Evolutionary conservation across 306 rosid species (phyloP), one percentile per base, ranked within the genome.

Genomic region (Pyrus pyrifolia): DNA sequence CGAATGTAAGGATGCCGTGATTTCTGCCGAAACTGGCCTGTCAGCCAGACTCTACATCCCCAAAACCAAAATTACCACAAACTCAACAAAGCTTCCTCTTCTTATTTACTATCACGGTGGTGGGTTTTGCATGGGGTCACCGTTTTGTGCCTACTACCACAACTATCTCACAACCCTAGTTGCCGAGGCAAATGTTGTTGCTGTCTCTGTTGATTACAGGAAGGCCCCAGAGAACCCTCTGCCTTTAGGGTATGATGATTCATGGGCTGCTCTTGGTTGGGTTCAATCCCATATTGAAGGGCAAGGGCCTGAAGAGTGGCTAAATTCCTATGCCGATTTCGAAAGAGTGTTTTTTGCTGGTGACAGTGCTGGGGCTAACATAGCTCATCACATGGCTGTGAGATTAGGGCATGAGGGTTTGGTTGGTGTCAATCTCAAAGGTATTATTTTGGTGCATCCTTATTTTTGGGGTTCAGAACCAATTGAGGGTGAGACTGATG

Each of bases 81-180:
- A 55, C 19, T 81, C 57, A n/a, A 31, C 58, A 11, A 89, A 89
- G 79, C 87, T 93, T 57, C 98, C 98, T 51, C 76, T 93, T 6
- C 53, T 93, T 0, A 70, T 91, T 11, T 91, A 91, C 74, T 52
- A 88, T 27, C 98, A 93, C 33, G 98, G 98, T 9, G 94, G 98
- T 14, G 93, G 79, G 4, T 91, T 93, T 83, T 67, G 83, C 75
- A 71, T 93, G 57, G 91, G 88, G 67, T 68, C 93, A 3, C 88
- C 97, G 0, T 87, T 74, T 33, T 91, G 91, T 1, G 81, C 96
- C 0, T 46, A 38, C 22, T 93, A 88, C 86, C 89, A 89, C 51
- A 79, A 66, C 61, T 77, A 77, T 49, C 67, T 90, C 21, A 78
- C 73, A 82, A 22, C 86, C 0, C 42, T 93, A 1, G 83, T 67